Conservation (phyloP, 257 asterid species). For the Voacanga thouarsii region DNA sequence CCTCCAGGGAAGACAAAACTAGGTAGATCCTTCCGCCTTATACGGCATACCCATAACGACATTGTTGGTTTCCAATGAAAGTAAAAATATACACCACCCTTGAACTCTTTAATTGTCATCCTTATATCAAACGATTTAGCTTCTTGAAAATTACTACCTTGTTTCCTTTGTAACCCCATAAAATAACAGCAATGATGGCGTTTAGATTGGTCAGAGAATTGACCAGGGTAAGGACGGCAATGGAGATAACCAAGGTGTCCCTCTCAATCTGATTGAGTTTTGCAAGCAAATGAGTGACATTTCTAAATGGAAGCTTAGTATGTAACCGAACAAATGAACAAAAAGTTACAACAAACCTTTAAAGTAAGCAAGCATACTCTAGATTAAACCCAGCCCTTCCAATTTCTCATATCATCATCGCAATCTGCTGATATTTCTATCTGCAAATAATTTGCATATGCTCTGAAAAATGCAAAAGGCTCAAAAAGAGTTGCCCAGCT, state of each 20-base stretch:
- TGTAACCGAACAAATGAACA: not conserved
- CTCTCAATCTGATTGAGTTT: conserved; percentile 57
- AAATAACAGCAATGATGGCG: conserved; percentile 66
- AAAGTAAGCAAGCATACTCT: conserved; percentile 72
- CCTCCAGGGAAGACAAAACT: not conserved
- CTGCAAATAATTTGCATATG: conserved; percentile 74
- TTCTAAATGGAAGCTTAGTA: not conserved
- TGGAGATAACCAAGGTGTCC: conserved; percentile 77
- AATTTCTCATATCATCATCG: conserved; percentile 63
- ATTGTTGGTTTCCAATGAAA: conserved; percentile 15
- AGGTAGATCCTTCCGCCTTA: not conserved
- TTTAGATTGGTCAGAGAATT: conserved; percentile 66
- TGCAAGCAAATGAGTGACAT: conserved; percentile 5
- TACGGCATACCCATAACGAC: not conserved
- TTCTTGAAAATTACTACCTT: conserved; percentile 68
- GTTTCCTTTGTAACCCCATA: conserved; percentile 72
- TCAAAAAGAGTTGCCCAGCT: conserved; percentile 63
- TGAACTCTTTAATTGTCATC: conserved; percentile 74
- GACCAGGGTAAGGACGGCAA: conserved; percentile 82
- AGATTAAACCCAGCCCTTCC: conserved; percentile 95
- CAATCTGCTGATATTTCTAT: conserved; percentile 74
- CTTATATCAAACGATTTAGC: conserved; percentile 73
- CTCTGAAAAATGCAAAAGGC: conserved; percentile 79
- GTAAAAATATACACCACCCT: conserved; percentile 56
- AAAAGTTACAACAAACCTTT: conserved; percentile 42